Percentiles rank a stretch among this genome's conserved stretches.
These are phyloP conservation scores for Capsella bursapastoris DNA, from an alignment of 345 rosid genomes.

Conservation along the genomic window DNA sequence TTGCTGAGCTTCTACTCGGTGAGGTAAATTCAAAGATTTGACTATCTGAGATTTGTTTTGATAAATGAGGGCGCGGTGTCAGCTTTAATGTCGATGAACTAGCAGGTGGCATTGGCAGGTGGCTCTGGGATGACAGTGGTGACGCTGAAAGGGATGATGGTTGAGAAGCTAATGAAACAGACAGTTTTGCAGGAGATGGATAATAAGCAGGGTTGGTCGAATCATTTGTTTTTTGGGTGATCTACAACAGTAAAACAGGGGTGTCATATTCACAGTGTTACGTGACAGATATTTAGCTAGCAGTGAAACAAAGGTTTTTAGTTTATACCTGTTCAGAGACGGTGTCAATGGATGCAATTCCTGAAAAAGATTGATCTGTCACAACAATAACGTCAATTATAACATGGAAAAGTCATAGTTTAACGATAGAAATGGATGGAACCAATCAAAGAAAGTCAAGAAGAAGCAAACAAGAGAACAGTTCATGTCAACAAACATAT, in stretches of 20 bases:
- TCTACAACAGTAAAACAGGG: conserved; percentile 25
- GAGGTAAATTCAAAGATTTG: conserved; percentile 39
- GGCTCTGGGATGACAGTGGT: conserved; percentile 56
- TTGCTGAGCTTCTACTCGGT: conserved; percentile 40
- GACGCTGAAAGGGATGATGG: conserved; percentile 62
- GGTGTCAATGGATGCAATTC: conserved; percentile 58
- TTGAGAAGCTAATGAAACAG: conserved; percentile 64
- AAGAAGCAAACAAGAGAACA: conserved; percentile 30
- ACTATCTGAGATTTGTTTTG: conserved; percentile 50
- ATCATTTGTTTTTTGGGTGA: conserved; percentile 49
- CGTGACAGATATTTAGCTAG: neutral
- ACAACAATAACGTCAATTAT: conserved; percentile 13
- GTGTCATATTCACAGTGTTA: conserved; percentile 5
- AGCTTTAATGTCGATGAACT: conserved; percentile 53
- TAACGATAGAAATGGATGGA: neutral
- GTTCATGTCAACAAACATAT: conserved; percentile 17
- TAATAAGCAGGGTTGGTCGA: conserved; percentile 49
- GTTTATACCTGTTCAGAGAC: conserved; percentile 64
- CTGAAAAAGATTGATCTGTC: conserved; percentile 76
- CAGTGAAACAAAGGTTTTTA: conserved; percentile 38
- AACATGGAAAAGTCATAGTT: conserved; percentile 19
- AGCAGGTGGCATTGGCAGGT: conserved; percentile 47
- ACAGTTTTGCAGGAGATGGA: conserved; percentile 60
- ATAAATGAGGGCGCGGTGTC: conserved; percentile 46
- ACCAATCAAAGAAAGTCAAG: conserved; percentile 11